These are phyloP conservation scores for Hericium erinaceus DNA, from an alignment of 768 basidiomycete genomes.

Conservation along the genomic window DNA sequence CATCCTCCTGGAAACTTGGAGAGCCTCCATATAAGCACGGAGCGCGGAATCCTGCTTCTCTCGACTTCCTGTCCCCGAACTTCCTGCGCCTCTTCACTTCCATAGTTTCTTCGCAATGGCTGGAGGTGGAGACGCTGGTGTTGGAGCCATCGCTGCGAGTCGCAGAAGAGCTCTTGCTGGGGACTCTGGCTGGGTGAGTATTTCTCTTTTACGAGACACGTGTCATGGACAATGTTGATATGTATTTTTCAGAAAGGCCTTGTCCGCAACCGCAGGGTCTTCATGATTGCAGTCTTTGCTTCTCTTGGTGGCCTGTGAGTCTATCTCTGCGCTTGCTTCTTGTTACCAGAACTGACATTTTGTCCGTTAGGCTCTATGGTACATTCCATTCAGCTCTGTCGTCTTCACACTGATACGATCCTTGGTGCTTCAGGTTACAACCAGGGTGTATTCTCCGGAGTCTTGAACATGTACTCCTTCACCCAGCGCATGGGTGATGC, in stretches of 20 bases:
- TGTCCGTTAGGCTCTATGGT: constrained; percentile 50
- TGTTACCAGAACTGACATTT: constrained; percentile 2
- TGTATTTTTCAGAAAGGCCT: constrained; percentile 40
- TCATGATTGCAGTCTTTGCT: constrained; percentile 66
- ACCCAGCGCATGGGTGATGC: constrained; percentile 46
- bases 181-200: constrained; percentile 54
- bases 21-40: not conserved
- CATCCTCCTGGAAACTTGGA: not conserved
- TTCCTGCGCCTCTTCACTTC: not conserved
- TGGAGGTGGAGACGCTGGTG: not conserved
- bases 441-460: constrained; percentile 71
- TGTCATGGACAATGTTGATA: not conserved
- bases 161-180: constrained; percentile 51
- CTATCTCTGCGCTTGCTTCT: not conserved
- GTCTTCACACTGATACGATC: not conserved
- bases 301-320: constrained; percentile 70
- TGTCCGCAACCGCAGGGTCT: constrained; percentile 54
- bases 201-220: constrained; percentile 4
- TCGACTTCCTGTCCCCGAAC: not conserved
- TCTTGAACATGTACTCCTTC: constrained; percentile 51
- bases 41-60: not conserved
- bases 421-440: constrained; percentile 42
- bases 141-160: constrained; percentile 22
- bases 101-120: not conserved
- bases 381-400: constrained; percentile 8